Evolutionary conservation across 257 asterid genomes (phyloP).

Genomic region (Ajuga chamaepitys): DNA sequence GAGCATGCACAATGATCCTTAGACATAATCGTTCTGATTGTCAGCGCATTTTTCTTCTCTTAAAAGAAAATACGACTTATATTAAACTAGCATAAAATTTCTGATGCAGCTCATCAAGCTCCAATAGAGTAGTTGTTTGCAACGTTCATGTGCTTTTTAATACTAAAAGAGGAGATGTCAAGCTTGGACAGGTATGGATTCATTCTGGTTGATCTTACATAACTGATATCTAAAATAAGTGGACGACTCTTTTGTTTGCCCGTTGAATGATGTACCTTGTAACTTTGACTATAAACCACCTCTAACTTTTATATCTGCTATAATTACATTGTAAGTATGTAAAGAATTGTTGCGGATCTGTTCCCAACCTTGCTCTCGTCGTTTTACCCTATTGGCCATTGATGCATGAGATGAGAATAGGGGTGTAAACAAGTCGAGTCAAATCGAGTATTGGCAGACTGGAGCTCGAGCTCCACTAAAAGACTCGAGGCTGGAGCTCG

Average conservation of each 20-base stretch:
- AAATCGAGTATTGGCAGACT: too few species aligned
- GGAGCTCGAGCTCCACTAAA: too few species aligned
- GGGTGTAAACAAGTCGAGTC: too few species aligned
- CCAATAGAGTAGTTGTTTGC: constrained; percentile 72
- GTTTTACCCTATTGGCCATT: background rate
- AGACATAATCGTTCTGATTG: background rate
- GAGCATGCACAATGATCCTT: background rate
- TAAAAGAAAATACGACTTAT: background rate
- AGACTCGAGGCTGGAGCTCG: too few species aligned
- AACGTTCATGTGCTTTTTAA: constrained; percentile 96
- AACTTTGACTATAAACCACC: background rate
- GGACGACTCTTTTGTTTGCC: background rate
- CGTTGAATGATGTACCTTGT: background rate
- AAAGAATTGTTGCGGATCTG: background rate
- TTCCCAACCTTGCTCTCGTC: background rate
- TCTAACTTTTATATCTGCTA: background rate
- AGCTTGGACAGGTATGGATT: constrained; percentile 88
- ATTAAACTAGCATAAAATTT: constrained; percentile 18
- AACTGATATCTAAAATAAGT: background rate
- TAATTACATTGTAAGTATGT: background rate
- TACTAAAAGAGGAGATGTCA: constrained; percentile 90
- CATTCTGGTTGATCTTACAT: constrained; percentile 8
- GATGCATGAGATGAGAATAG: background rate
- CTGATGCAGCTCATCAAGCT: constrained; percentile 38
- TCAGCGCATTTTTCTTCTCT: background rate